Conservation (phyloP, 176 grass and related monocot species). For the Avena insularis region DNA sequence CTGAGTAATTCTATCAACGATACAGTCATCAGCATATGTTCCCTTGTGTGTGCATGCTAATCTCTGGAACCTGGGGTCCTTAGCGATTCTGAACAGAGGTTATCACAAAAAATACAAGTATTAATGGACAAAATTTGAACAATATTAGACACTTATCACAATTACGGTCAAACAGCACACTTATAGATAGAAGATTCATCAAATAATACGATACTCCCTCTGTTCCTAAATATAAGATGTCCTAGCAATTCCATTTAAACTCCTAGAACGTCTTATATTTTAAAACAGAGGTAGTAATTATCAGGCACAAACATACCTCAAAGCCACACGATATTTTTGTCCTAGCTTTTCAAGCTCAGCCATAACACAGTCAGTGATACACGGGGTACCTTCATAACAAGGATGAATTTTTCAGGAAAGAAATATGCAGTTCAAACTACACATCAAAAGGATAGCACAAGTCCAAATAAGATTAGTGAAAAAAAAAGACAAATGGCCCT, state of each 20-base stretch:
- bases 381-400: conserved; percentile 78
- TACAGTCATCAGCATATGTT: conserved; percentile 99
- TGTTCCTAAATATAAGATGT: too few relatives aligned
- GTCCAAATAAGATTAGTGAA: background rate
- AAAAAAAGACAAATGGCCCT: background rate
- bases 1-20: conserved; percentile 94
- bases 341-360: conserved; percentile 96
- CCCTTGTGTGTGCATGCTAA: conserved; percentile 95
- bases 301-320: conserved; percentile 56
- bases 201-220: background rate
- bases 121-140: conserved; percentile 20
- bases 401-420: conserved; percentile 18
- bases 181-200: background rate
- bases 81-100: conserved; percentile 70
- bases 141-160: background rate
- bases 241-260: too few relatives aligned
- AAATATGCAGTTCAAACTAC: background rate
- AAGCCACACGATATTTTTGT: conserved; percentile 94
- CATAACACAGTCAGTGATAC: conserved; percentile 97
- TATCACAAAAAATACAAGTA: background rate
- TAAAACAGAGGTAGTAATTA: background rate
- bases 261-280: too few relatives aligned
- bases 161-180: background rate
- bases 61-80: conserved; percentile 92
- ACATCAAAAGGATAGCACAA: background rate